Evolutionary conservation across 495 filamentous ascomycete genomes (phyloP), one percentile per base, ranked within the genome.

Genomic region (Neurospora pannonica): DNA sequence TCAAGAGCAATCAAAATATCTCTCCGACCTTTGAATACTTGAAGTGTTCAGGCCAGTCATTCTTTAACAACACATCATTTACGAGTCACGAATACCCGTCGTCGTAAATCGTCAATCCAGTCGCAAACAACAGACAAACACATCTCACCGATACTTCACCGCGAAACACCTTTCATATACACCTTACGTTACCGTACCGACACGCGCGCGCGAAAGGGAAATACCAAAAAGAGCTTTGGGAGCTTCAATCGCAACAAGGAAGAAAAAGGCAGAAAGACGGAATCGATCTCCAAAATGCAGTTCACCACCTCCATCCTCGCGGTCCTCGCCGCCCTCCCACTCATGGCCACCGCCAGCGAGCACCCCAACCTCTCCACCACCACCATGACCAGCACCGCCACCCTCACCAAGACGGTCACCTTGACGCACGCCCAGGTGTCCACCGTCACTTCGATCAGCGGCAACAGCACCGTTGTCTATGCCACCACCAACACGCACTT

Each of bases 351-450:
- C 46, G 82, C 84, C 9, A 28, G n/a, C 48, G 79, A 79, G 43
- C 75, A 78, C 39, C 54, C 74, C 39, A 60, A 71, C 11, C 3
- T 74, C 38, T 75, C 77, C 17, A 85, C 83, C 60, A 81, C 81
- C 3, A 88, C 86, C 48, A 75, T 81, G 70, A 88, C 87, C 72
- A 86, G 84, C 60, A 86, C 83, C 37, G 76, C 83, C 76, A 87
- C 86, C 39, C 82, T 87, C 77, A 88, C 86, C 75, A 83, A 84
- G 79, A 88, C 85, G 24, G 79, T 88, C 80, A 88, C 84, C 72
- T 84, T 87, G 73, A 74, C 77, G 72, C 80, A 79, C 74, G 81
- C 81, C 39, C 77, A 82, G 74, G 82, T 75, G 1, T 71, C 77
- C 17, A 82, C 78, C 75, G 70, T 77, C 38, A 75, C 75, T 11